Evolutionary conservation across 768 basidiomycete species (phyloP).

Genomic region (Coprinellus micaceus): DNA sequence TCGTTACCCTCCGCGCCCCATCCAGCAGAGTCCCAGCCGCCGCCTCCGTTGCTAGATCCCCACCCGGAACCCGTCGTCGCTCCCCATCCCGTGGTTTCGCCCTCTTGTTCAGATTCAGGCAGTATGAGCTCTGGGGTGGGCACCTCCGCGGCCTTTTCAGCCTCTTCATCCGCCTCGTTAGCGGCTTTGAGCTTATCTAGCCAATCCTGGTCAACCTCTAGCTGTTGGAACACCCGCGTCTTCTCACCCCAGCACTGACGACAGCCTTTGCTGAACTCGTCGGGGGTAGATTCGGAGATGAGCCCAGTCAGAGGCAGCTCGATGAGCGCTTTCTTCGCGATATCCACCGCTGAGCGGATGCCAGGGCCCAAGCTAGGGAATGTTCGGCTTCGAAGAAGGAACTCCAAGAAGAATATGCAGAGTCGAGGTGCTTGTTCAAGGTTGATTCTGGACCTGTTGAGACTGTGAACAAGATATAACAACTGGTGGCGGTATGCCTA

Average conservation of each 20-base stretch:
- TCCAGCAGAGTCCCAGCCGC: conserved; percentile 5
- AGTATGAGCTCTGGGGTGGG: too few relatives aligned
- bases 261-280: conserved; percentile 48
- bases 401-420: conserved; percentile 43
- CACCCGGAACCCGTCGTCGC: conserved; percentile 1
- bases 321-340: conserved; percentile 37
- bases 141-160: background rate
- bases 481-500: conserved; percentile 24
- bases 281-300: conserved; percentile 42
- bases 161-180: background rate
- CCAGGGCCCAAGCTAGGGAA: conserved; percentile 42
- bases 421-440: conserved; percentile 39
- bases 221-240: conserved; percentile 24
- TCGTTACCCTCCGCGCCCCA: background rate
- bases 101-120: too few relatives aligned
- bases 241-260: conserved; percentile 46
- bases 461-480: background rate
- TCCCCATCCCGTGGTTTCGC: too few relatives aligned
- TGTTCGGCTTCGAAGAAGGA: conserved; percentile 40
- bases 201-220: background rate
- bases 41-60: background rate
- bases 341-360: conserved; percentile 43
- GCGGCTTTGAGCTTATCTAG: background rate
- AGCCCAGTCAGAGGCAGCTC: conserved; percentile 50
- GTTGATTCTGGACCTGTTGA: conserved; percentile 38